Percentiles rank a stretch among this genome's conserved stretches.
These are phyloP conservation scores for Talaromyces sp. DNA, from an alignment of 2,329 filamentous ascomycete species.

Conservation along the genomic window DNA sequence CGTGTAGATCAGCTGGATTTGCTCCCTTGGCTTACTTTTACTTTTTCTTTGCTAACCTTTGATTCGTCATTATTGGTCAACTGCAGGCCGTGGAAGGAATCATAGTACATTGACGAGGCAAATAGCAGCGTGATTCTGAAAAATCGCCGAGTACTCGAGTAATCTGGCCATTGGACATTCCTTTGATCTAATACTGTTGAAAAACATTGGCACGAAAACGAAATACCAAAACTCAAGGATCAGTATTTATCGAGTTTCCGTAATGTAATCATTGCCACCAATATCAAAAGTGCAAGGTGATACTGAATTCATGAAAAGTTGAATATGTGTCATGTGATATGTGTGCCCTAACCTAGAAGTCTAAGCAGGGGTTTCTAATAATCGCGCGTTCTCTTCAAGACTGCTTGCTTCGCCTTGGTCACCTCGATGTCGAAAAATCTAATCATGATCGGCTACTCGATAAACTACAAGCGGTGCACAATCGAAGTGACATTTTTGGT, in stretches of 20 bases:
- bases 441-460: not conserved
- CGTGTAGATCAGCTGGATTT: not conserved
- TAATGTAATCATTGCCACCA: not conserved
- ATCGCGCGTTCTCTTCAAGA: not conserved
- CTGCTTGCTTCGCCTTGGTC: not conserved
- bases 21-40: not conserved
- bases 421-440: not conserved
- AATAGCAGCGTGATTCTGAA: not conserved
- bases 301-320: not conserved
- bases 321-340: not conserved
- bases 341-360: not conserved
- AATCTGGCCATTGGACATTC: not conserved
- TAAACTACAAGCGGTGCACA: not conserved
- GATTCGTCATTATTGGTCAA: not conserved
- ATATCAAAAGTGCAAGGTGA: not conserved
- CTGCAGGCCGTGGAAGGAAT: not conserved
- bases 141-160: not conserved
- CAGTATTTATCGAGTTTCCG: too few relatives aligned
- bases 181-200: not conserved
- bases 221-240: conserved; percentile 3
- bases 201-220: not conserved
- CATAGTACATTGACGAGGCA: conserved; percentile 1
- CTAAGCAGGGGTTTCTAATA: not conserved
- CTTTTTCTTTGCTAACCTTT: not conserved
- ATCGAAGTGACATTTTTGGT: not conserved